These are phyloP conservation scores for Candida ponderosae DNA, from an alignment of 805 yeast species.

Conservation along the genomic window DNA sequence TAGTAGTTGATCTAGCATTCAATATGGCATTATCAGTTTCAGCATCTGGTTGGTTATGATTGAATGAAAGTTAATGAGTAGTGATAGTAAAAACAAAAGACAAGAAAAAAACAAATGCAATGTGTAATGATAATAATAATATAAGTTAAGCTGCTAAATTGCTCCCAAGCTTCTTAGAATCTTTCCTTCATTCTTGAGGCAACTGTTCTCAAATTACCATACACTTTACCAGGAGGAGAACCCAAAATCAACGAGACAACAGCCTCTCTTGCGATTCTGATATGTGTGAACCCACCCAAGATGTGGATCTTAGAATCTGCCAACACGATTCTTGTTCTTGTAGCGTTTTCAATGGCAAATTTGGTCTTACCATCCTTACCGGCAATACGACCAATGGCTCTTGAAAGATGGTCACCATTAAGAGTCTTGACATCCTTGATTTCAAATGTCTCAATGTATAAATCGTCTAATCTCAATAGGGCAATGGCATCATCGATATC, in stretches of 20 bases:
- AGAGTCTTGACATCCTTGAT: constrained; percentile 94
- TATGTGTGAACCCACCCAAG: constrained; percentile 93
- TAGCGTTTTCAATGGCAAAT: constrained; percentile 97
- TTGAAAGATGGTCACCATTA: constrained; percentile 91
- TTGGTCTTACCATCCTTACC: constrained; percentile 99
- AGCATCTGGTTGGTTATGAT: too few relatives aligned
- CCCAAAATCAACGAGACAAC: constrained; percentile 93
- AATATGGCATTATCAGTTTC: too few relatives aligned
- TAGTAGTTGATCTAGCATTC: too few relatives aligned
- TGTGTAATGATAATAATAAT: too few relatives aligned
- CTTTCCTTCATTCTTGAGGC: constrained; percentile 97
- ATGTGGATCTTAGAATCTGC: constrained; percentile 97
- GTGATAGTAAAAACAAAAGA: too few relatives aligned
- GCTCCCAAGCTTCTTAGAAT: constrained; percentile 40
- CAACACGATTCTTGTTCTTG: constrained; percentile 93
- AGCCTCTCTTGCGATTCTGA: constrained; percentile 97
- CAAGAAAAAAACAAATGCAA: too few relatives aligned
- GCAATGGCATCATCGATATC: constrained; percentile 98
- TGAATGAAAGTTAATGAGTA: too few relatives aligned
- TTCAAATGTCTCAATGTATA: constrained; percentile 95
- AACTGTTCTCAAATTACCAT: constrained; percentile 93
- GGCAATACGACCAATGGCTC: constrained; percentile 99
- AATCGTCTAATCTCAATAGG: constrained; percentile 84
- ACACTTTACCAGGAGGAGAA: constrained; percentile 97
- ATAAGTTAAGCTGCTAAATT: too few relatives aligned